These are phyloP conservation scores for Hyaloscypha hepaticicola DNA, from an alignment of 495 filamentous ascomycete genomes.

Conservation along the genomic window DNA sequence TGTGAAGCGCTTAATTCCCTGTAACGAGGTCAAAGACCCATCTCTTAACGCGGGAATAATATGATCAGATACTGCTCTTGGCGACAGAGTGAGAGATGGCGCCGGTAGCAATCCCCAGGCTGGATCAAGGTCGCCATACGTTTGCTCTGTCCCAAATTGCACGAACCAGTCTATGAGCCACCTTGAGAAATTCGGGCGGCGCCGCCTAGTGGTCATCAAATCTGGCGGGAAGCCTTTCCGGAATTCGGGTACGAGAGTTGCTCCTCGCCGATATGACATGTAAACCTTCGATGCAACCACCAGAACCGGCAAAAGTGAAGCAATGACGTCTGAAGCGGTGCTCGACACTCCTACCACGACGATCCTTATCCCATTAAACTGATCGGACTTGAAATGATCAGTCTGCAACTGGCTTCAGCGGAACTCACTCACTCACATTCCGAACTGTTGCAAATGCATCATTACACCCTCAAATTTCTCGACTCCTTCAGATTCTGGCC, in stretches of 20 bases:
- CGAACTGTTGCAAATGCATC: conserved; percentile 12
- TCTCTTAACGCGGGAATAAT: conserved; percentile 31
- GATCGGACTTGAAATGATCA: conserved; percentile 8
- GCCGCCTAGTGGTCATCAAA: conserved; percentile 9
- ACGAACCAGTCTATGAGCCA: conserved; percentile 8
- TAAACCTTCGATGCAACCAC: conserved; percentile 16
- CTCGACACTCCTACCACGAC: conserved; percentile 14
- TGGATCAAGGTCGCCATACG: conserved; percentile 27
- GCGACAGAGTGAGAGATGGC: conserved; percentile 16
- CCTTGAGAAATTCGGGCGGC: conserved; percentile 11
- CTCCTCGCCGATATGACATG: conserved; percentile 16
- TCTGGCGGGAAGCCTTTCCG: conserved; percentile 14
- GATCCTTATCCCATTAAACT: conserved; percentile 8
- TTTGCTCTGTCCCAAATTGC: conserved; percentile 6
- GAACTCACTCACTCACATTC: conserved; percentile 3
- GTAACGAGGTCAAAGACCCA: conserved; percentile 31
- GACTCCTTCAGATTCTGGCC: conserved; percentile 9
- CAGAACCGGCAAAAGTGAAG: background rate
- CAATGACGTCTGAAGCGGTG: conserved; percentile 10
- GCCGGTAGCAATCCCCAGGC: conserved; percentile 33
- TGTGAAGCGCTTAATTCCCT: conserved; percentile 33
- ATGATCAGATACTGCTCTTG: conserved; percentile 32
- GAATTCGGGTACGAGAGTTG: conserved; percentile 12
- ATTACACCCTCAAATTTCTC: conserved; percentile 6
- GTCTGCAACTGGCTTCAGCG: background rate